Evolutionary conservation across 129 eudicot genomes (phyloP), one percentile per base, ranked within the genome.

Genomic region (Pulicaria dysenterica): DNA sequence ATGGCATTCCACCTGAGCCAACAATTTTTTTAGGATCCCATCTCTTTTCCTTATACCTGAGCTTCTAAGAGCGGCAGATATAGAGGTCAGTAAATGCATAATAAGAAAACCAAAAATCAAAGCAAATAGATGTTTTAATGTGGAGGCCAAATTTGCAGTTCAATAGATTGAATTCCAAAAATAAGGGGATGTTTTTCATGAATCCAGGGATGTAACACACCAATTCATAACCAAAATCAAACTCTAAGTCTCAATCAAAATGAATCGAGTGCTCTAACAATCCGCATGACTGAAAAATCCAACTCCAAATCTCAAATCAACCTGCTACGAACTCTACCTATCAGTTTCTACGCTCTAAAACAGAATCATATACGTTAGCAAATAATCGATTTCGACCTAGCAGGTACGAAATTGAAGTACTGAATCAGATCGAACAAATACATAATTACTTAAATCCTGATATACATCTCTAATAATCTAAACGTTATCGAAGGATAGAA

Each of bases 1-100:
- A 85, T 24, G 90, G 90, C 90, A 85, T 85, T 79, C 90, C 90
- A 72, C 90, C 90, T 24, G 90, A 85, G 15, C 82, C 86, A 10
- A 85, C 70, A 67, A 85, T 85, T 77, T 72, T 85, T 73, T 85
- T 85, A 38, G 90, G 74, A 73, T 85, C 90, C 90, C 90, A 85
- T 77, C 69, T 83, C 73, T 77, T 83, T 72, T 85, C 90, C 73
- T 80, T 85, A 69, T 82, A 85, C 90, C 90, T 85, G 90, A 80
- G 73, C 13, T 79, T 73, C 90, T 73, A 83, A 78, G 72, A 75
- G 48, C 57, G 19, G 31, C 19, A 45, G 16, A 57, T 43, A 39
- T 19, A 59, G 55, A 61, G 72, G 51, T 74, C 56, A 78, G 81
- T 67, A 40, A 58, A 34, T 64, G 63, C 75, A 60, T 15, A 9